Evolutionary conservation across 768 basidiomycete species (phyloP).

Genomic region (Candolleomyces efflorescens): DNA sequence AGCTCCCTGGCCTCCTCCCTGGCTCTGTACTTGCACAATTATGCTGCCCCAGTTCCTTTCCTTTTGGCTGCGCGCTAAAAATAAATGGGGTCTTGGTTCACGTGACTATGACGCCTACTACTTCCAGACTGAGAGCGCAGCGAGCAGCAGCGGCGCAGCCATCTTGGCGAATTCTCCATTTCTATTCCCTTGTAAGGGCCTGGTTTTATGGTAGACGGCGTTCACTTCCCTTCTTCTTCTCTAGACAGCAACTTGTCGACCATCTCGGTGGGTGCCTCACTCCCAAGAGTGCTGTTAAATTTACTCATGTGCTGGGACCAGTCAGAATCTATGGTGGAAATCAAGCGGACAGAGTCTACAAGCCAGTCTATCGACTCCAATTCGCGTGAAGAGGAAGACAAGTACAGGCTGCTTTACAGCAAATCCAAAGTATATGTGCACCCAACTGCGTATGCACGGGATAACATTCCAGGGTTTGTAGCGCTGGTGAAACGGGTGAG

Average conservation of each 20-base stretch:
- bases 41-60: not conserved
- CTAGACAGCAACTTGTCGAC: slow-evolving; percentile 24
- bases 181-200: not conserved
- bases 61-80: slow-evolving; percentile 1
- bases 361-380: slow-evolving; percentile 14
- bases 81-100: not conserved
- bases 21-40: not conserved
- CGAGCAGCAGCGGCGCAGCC: not conserved
- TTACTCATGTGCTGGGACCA: slow-evolving; percentile 14
- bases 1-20: not conserved
- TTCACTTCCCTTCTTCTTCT: slow-evolving; percentile 14
- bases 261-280: slow-evolving; percentile 21
- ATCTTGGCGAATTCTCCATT: slow-evolving; percentile 6
- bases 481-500: slow-evolving; percentile 85
- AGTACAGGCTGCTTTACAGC: slow-evolving; percentile 76
- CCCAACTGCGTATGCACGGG: slow-evolving; percentile 85
- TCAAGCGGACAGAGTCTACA: slow-evolving; percentile 41
- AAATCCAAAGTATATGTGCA: slow-evolving; percentile 96
- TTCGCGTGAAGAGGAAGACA: slow-evolving; percentile 45
- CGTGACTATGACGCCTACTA: slow-evolving; percentile 10
- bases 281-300: not conserved
- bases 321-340: slow-evolving; percentile 75
- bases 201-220: slow-evolving; percentile 14
- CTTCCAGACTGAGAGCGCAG: not conserved
- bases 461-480: slow-evolving; percentile 93